Conservation (phyloP, 192 early-diverging fungal species). For the Coemansia sp. region DNA sequence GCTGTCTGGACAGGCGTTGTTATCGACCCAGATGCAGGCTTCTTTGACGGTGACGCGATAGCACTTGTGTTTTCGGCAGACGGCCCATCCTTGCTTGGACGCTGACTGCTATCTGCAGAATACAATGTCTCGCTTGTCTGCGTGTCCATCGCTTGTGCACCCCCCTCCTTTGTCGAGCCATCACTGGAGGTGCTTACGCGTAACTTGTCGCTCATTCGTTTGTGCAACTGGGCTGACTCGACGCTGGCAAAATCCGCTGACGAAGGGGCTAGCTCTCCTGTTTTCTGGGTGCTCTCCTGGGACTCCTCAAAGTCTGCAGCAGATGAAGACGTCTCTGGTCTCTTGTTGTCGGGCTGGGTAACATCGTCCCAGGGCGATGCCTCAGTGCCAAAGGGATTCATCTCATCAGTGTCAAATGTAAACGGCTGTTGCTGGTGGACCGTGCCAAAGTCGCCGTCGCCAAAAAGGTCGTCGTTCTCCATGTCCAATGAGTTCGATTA, state of each 20-base stretch:
- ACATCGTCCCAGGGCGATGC: conserved; percentile 33
- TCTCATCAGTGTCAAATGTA: conserved; percentile 42
- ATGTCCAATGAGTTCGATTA: neutral
- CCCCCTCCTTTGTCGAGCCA: neutral
- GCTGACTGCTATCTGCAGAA: neutral
- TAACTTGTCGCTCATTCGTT: neutral
- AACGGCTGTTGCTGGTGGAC: conserved; percentile 29
- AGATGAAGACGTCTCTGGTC: neutral
- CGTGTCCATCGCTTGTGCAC: neutral
- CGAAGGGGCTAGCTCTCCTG: neutral
- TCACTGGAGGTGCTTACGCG: neutral
- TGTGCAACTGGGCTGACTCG: neutral
- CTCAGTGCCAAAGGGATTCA: conserved; percentile 48
- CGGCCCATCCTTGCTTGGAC: neutral
- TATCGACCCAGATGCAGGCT: conserved; percentile 10
- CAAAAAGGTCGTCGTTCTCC: conserved; percentile 43
- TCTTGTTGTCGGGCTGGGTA: neutral
- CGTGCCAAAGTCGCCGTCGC: conserved; percentile 33
- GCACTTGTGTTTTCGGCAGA: conserved; percentile 1
- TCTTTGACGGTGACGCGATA: neutral
- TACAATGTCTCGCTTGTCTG: neutral
- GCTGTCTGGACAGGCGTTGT: conserved; percentile 30
- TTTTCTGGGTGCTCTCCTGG: neutral
- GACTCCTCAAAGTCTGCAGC: neutral
- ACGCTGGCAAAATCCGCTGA: neutral